Percentiles rank a stretch among this genome's conserved stretches.
phyloP scores from a whole-genome alignment of 1,139 yeast genomes.

The Nakaseomyces uthaithaninus region DNA sequence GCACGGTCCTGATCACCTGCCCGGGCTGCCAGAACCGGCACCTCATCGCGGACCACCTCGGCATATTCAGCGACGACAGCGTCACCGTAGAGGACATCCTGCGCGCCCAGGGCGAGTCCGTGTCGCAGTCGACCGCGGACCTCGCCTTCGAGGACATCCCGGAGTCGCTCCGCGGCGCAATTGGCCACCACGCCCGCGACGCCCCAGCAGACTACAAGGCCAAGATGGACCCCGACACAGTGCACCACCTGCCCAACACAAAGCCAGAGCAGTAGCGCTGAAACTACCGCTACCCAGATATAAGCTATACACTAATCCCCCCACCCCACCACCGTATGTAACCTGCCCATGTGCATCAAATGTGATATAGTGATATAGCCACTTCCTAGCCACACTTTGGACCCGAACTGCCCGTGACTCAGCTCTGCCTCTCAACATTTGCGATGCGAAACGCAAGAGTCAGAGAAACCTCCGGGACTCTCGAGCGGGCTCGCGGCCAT shows the following conservation, averaged over 20 bases:
- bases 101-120: constrained; percentile 63
- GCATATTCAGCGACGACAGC: constrained; percentile 62
- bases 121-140: constrained; percentile 54
- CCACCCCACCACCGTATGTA: neutral
- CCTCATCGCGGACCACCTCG: constrained; percentile 85
- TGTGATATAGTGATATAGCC: constrained; percentile 2
- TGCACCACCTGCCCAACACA: constrained; percentile 17
- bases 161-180: constrained; percentile 44
- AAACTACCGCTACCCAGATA: constrained; percentile 3
- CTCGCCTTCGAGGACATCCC: constrained; percentile 69
- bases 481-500: neutral
- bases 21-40: constrained; percentile 88
- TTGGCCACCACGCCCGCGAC: constrained; percentile 61
- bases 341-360: neutral
- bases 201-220: constrained; percentile 39
- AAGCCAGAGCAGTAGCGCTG: constrained; percentile 4
- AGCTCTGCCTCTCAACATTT: neutral
- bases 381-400: too few relatives aligned
- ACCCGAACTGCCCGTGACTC: constrained; percentile 2
- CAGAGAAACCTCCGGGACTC: neutral
- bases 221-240: constrained; percentile 17
- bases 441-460: neutral
- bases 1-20: constrained; percentile 84
- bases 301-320: too few relatives aligned
- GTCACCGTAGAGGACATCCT: constrained; percentile 77